Percentiles rank a stretch among this genome's conserved stretches.
Evolutionary conservation across 768 basidiomycete genomes (phyloP).

Genomic region (Mycena albidolilacea): DNA sequence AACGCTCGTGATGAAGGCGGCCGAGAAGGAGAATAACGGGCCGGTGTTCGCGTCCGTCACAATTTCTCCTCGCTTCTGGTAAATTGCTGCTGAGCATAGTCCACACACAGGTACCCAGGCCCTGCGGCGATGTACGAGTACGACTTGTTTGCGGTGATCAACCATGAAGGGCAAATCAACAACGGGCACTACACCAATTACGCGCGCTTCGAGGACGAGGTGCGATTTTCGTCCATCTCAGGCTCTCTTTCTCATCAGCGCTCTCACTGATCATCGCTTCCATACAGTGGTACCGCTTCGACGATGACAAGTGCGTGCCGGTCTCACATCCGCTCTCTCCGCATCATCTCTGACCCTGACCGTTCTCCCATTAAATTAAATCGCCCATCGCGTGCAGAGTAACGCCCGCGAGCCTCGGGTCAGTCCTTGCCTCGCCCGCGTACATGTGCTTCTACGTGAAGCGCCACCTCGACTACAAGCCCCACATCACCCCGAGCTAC

Average conservation of each 20-base stretch:
- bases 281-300: constrained; percentile 90
- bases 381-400: constrained; percentile 64
- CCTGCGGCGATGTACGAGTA: constrained; percentile 87
- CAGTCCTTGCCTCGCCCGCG: constrained; percentile 79
- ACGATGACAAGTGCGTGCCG: constrained; percentile 88
- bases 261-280: not conserved
- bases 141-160: constrained; percentile 93
- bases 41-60: constrained; percentile 47
- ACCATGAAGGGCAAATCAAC: constrained; percentile 94
- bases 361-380: not conserved
- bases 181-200: constrained; percentile 96
- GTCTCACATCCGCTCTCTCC: not conserved
- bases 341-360: not conserved
- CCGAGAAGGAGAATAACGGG: constrained; percentile 59
- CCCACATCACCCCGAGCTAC: constrained; percentile 77
- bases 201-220: constrained; percentile 88
- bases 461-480: constrained; percentile 88
- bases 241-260: not conserved
- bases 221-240: constrained; percentile 52
- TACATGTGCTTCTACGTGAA: constrained; percentile 99
- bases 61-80: not conserved
- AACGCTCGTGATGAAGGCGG: constrained; percentile 69
- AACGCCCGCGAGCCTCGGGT: constrained; percentile 75
- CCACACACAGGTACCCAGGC: constrained; percentile 59
- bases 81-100: not conserved